A percentile compares a stretch with the other conserved stretches of the same genome.
Evolutionary conservation across 139 green algal genomes (phyloP).

Genomic region (Chlorella ohadii): DNA sequence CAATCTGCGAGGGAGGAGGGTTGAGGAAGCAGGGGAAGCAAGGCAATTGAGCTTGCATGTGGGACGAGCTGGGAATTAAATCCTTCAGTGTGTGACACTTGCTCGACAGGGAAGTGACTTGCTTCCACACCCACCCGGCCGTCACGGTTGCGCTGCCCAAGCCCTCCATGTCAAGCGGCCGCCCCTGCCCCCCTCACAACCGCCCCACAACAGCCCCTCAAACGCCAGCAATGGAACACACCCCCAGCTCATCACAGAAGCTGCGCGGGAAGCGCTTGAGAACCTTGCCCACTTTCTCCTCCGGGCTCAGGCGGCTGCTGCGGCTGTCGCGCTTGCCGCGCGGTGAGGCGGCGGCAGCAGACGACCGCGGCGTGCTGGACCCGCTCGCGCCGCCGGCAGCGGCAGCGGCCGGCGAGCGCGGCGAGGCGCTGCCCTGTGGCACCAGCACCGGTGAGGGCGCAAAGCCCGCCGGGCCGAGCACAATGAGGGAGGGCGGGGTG

Average conservation of each 20-base stretch:
- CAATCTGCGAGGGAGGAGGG: neutral
- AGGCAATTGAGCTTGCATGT: too few species aligned
- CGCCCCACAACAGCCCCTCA: too few species aligned
- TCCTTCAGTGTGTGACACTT: too few species aligned
- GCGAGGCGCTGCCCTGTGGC: neutral
- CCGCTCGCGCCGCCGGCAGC: too few species aligned
- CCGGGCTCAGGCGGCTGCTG: constrained; percentile 2
- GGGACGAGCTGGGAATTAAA: too few species aligned
- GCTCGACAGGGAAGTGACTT: too few species aligned
- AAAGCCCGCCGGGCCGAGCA: neutral
- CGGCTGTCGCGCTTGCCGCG: neutral
- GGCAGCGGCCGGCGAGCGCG: neutral
- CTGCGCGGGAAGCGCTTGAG: neutral
- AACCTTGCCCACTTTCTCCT: constrained; percentile 8
- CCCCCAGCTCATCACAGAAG: constrained; percentile 28
- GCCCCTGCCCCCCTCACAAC: too few species aligned
- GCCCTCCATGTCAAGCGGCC: too few species aligned
- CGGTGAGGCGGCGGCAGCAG: neutral
- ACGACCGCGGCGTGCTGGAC: too few species aligned
- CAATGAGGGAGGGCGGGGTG: neutral
- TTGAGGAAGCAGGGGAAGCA: neutral
- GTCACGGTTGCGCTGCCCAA: too few species aligned
- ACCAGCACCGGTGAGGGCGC: neutral
- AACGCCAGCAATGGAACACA: neutral
- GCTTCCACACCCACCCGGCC: too few species aligned